Evolutionary conservation across 768 basidiomycete genomes (phyloP), one percentile per base, ranked within the genome.

Genomic region (Butyriboletus loyo): DNA sequence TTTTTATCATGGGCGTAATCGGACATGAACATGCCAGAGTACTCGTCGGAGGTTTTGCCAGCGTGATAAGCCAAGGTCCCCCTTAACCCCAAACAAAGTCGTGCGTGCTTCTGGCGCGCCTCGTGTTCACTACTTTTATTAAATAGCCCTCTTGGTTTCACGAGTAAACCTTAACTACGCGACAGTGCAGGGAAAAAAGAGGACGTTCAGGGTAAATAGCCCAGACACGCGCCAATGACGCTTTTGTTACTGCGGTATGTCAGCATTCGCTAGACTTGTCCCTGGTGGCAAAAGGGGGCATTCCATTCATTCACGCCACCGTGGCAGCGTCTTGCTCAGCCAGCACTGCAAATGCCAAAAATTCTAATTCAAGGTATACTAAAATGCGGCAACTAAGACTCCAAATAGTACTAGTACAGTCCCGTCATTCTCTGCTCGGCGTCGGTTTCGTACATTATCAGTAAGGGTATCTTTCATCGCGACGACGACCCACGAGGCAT

Each of bases 341-440:
- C 42, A 49, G 17, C 14, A 30, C n/a, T 30, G 47, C 14, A 39
- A 28, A 49, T 53, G 53, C 51, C 66, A 69, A 66, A 66, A 70
- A 60, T 63, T 67, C 66, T 70, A 70, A 49, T 68, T 68, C 66
- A 57, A 67, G 68, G 68, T 70, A 67, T 67, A 67, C 67, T 69
- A 62, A 65, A 50, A 58, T 65, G 61, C 51, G 48, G 17, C 52
- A 65, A 62, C 57, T 60, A 70, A 63, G 58, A 66, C 49, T 67
- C 68, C 66, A 31, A 51, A 51, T 65, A 52, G 50, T 67, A 69
- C 54, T 68, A 49, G 64, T 67, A 69, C 66, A 70, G 59, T 69
- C 68, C 67, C 34, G 41, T 60, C 65, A 13, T 57, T 65, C 57
- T 50, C 55, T 67, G 59, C 63, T 61, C 53, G 58, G 55, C 40